A percentile compares a stretch with the other conserved stretches of the same genome.
phyloP scores from a whole-genome alignment of 1,139 yeast genomes.

The Debaryomyces fabryi region DNA sequence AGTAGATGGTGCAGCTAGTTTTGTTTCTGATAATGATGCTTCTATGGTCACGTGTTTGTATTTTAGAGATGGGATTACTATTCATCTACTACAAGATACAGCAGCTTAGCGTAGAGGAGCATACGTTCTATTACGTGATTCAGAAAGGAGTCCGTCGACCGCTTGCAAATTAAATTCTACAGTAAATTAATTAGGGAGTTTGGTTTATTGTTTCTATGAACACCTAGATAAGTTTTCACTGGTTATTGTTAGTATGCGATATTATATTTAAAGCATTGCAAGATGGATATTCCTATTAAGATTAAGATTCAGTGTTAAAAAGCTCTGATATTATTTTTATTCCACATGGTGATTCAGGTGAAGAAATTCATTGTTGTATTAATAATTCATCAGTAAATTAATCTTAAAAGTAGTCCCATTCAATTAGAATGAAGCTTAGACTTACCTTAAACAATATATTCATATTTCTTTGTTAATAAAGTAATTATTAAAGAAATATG shows the following conservation, averaged over 20 bases:
- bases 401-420: slow-evolving; percentile 10
- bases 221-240: neutral
- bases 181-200: neutral
- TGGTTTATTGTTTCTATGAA: neutral
- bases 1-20: neutral
- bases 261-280: neutral
- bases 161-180: neutral
- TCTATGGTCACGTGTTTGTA: neutral
- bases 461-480: neutral
- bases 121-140: neutral
- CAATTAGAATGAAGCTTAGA: neutral
- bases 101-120: neutral
- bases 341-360: slow-evolving; percentile 65
- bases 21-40: neutral
- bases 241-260: slow-evolving; percentile 1
- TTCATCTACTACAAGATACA: neutral
- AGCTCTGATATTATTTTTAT: slow-evolving; percentile 60
- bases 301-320: slow-evolving; percentile 60
- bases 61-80: neutral
- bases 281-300: neutral
- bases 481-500: too few relatives aligned
- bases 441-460: neutral
- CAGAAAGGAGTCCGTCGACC: too few relatives aligned
- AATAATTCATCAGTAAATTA: slow-evolving; percentile 39
- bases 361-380: slow-evolving; percentile 59